Conservation (phyloP, 306 rosid species). For the Medicago lupulina region DNA sequence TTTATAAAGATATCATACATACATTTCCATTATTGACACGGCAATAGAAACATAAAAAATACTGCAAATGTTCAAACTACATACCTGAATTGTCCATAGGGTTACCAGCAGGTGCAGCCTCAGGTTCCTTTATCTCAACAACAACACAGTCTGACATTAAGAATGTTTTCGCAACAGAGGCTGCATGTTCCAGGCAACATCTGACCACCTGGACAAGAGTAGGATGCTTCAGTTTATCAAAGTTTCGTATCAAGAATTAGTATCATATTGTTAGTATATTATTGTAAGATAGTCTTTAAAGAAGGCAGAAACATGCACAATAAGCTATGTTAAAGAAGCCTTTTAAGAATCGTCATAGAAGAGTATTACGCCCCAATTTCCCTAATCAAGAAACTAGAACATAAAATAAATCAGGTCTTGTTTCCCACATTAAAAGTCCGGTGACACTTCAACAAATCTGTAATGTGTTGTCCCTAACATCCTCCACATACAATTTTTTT, state of each 20-base stretch:
- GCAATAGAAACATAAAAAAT: background rate
- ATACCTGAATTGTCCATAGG: slow-evolving; percentile 98
- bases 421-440: background rate
- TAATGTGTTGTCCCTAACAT: background rate
- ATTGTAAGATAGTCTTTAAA: too few species aligned
- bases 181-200: slow-evolving; percentile 97
- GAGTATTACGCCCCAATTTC: background rate
- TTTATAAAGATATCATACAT: background rate
- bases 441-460: background rate
- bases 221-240: background rate
- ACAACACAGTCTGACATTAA: slow-evolving; percentile 99
- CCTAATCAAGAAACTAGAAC: background rate
- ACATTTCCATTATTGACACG: background rate
- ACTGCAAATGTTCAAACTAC: background rate
- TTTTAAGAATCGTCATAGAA: background rate
- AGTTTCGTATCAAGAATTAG: slow-evolving; percentile 2
- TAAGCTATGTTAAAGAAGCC: background rate
- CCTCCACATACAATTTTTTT: background rate
- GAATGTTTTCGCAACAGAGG: slow-evolving; percentile 97
- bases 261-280: background rate
- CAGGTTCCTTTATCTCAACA: slow-evolving; percentile 98
- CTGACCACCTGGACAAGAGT: slow-evolving; percentile 76
- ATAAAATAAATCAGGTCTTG: background rate
- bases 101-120: slow-evolving; percentile 68
- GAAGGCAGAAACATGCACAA: background rate